These are phyloP conservation scores for Neohortaea acidophila DNA, from an alignment of 495 filamentous ascomycete species.

Conservation along the genomic window DNA sequence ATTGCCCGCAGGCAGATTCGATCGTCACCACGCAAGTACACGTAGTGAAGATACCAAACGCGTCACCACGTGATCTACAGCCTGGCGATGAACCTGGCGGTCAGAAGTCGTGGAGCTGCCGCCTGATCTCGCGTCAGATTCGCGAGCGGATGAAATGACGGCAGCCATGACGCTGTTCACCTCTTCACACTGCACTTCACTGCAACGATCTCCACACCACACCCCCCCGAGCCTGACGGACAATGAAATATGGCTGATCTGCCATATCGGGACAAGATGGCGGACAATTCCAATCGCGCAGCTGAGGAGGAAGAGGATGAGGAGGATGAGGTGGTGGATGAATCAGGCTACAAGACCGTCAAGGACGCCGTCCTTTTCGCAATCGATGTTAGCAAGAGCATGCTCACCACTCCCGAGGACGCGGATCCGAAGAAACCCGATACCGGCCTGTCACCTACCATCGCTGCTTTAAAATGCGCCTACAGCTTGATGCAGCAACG, in stretches of 20 bases:
- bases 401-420: conserved; percentile 54
- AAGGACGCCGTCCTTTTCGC: conserved; percentile 97
- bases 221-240: too few species aligned
- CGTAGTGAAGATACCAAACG: too few species aligned
- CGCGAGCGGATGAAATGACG: too few species aligned
- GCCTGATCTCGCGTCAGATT: too few species aligned
- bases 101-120: too few species aligned
- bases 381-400: conserved; percentile 83
- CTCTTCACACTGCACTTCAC: too few species aligned
- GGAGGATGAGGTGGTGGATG: conserved; percentile 31
- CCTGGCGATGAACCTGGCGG: too few species aligned
- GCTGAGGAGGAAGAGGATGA: conserved; percentile 17
- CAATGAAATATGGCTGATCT: conserved; percentile 6
- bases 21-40: too few species aligned
- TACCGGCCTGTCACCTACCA: conserved; percentile 37
- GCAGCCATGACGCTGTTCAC: too few species aligned
- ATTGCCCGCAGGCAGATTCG: too few species aligned
- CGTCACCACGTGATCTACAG: too few species aligned
- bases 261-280: conserved; percentile 8
- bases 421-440: conserved; percentile 56
- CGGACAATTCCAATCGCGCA: conserved; percentile 4
- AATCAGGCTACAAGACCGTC: conserved; percentile 62
- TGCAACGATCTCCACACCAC: too few species aligned
- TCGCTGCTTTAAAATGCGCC: conserved; percentile 84
- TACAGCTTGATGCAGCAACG: conserved; percentile 93